A percentile compares a stretch with the other conserved stretches of the same genome.
Conservation (phyloP, 2,329 filamentous ascomycete species). For the Alternaria tenuissima region DNA sequence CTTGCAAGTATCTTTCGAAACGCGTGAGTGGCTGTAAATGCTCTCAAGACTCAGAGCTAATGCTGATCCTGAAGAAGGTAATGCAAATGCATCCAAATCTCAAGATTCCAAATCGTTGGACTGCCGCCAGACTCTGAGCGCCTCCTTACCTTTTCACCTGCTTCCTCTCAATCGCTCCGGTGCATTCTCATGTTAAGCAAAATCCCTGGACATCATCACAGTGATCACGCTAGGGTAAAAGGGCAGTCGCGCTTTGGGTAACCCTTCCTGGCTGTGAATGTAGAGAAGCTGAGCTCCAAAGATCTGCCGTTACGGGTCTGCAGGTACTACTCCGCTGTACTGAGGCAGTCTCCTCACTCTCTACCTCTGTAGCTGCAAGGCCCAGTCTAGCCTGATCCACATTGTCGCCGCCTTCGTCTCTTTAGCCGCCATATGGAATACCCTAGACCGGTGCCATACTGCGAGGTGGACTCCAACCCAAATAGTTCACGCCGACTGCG, state of each 20-base stretch:
- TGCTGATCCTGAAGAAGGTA: neutral
- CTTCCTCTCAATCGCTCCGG: neutral
- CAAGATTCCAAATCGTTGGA: neutral
- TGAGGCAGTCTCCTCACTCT: neutral
- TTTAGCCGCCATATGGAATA: neutral
- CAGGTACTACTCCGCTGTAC: neutral
- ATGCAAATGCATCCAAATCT: neutral
- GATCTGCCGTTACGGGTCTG: neutral
- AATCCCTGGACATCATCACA: neutral
- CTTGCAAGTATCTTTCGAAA: neutral
- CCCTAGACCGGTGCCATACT: too few relatives aligned
- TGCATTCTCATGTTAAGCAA: neutral
- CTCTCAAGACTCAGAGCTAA: neutral
- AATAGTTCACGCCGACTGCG: too few relatives aligned
- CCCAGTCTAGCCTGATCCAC: neutral
- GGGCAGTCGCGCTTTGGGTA: neutral
- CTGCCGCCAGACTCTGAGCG: neutral
- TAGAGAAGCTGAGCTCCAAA: neutral
- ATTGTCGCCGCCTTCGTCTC: accelerated
- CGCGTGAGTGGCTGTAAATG: neutral
- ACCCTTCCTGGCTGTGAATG: neutral
- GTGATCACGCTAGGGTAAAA: neutral
- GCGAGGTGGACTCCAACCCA: too few relatives aligned
- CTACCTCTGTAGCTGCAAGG: neutral
- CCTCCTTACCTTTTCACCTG: neutral